Base-by-base conservation (phyloP, 768 basidiomycete species). In the Mycena vitilis region DNA sequence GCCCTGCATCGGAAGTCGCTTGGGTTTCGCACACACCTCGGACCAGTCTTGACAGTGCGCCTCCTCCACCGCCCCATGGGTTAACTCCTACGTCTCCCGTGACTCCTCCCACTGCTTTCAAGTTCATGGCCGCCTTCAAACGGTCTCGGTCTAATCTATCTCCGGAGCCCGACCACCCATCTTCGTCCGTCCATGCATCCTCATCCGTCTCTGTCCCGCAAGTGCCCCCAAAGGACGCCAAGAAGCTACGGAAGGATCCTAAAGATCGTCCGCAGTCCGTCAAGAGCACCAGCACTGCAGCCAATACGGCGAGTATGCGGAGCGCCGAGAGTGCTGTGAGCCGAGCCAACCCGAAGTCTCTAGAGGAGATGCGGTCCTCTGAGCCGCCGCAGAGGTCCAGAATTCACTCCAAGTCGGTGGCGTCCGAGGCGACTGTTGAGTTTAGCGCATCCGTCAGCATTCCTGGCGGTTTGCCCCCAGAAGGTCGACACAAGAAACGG, bases 71-170 rank as follows among this genome's bases (percentile, higher is more conserved):
- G 25, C 77, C 73, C 3, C 76, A 75, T 44, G 60, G 55, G 30
- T 23, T 37, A 9, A 51, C 66, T 11, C 71, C 80, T 16, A 30
- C 30, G 30, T 30, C 30, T 30, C 30, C 30, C 30, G 75, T 75
- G 16, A 85, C 85, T 65, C 81, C 88, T 16, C 85, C 90, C 6
- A 86, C 86, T 7, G 89, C 86, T 10, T 91, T 88, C 82, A 91
- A 85, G 76, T 87, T 92, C 66, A 83, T 89, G 66, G 82, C 85
- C 25, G 87, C 85, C 16, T 91, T 92, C 79, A 91, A 87, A 68
- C 86, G 86, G 44, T 89, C 91, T 23, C 82, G 86, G 59, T 87
- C 87, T n/a, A 90, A 85, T 70, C 73, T 90, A 22, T 81, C 84
- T 1, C 80, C 85, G 5, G 82, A 87, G 40, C 81, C 83, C 38